Percentiles rank a stretch among this genome's conserved stretches.
Conservation (phyloP, 768 basidiomycete genomes). For the Hericium coralloides region DNA sequence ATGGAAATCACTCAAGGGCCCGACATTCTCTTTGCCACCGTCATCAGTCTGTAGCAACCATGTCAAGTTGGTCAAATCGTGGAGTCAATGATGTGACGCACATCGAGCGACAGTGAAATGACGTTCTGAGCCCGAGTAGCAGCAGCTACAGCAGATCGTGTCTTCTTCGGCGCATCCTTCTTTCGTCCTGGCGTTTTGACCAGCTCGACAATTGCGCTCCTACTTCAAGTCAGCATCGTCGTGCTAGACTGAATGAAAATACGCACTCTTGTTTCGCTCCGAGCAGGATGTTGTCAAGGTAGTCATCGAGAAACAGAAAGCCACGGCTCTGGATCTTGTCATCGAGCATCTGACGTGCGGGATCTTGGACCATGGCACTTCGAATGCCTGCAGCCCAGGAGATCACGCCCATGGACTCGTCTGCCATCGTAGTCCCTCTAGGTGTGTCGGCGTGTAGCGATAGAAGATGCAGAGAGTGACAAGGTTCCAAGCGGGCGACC, state of each 20-base stretch:
- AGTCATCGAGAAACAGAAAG: conserved; percentile 72
- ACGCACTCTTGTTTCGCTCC: conserved; percentile 60
- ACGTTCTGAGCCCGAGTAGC: conserved; percentile 37
- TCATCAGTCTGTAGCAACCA: conserved; percentile 12
- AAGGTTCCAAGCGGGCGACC: neutral
- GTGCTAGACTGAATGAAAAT: neutral
- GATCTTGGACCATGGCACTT: conserved; percentile 61
- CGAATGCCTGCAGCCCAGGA: conserved; percentile 65
- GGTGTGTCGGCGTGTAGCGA: too few relatives aligned
- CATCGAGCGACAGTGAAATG: conserved; percentile 37
- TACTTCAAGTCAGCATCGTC: neutral
- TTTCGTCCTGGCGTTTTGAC: conserved; percentile 80
- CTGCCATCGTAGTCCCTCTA: conserved; percentile 2
- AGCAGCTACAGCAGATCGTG: conserved; percentile 31
- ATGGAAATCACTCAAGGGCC: conserved; percentile 39
- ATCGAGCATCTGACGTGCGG: conserved; percentile 60
- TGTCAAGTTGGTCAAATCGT: neutral
- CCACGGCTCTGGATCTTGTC: conserved; percentile 70
- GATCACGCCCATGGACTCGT: conserved; percentile 36
- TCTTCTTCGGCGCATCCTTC: conserved; percentile 43
- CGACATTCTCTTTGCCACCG: conserved; percentile 29
- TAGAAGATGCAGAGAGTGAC: too few relatives aligned
- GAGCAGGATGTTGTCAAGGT: conserved; percentile 60
- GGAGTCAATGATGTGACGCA: conserved; percentile 17
- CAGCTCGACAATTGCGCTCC: conserved; percentile 66